These are phyloP conservation scores for Picea sitchensis DNA, from an alignment of 75 land plant genomes.

Conservation along the genomic window DNA sequence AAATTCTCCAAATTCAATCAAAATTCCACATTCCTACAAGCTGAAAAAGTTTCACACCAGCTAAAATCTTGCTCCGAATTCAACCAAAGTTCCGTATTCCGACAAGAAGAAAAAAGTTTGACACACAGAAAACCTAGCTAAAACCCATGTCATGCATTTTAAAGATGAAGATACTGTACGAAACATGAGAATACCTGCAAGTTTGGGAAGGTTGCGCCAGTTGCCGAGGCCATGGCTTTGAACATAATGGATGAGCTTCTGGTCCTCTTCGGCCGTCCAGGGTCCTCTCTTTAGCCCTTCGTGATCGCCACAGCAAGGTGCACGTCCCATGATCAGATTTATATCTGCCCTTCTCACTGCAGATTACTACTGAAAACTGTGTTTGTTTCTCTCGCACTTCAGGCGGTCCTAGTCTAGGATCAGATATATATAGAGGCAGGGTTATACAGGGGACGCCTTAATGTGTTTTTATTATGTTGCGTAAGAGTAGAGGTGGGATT, in stretches of 20 bases:
- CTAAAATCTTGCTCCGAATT: too few relatives aligned
- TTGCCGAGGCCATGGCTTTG: slow-evolving; percentile 1
- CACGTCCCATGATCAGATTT: slow-evolving; percentile 6
- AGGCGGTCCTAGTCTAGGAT: too few relatives aligned
- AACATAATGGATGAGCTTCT: slow-evolving; percentile 9
- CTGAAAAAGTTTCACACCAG: too few relatives aligned
- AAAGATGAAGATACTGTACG: background rate
- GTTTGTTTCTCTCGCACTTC: too few relatives aligned
- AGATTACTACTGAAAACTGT: too few relatives aligned
- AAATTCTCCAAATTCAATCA: too few relatives aligned
- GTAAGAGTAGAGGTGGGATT: too few relatives aligned
- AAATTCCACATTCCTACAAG: too few relatives aligned
- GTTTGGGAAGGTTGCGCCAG: slow-evolving; percentile 19
- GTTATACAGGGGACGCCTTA: too few relatives aligned
- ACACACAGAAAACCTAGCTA: background rate
- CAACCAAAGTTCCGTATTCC: background rate
- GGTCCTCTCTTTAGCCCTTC: slow-evolving; percentile 20
- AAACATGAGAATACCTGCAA: slow-evolving; percentile 12
- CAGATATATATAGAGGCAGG: too few relatives aligned
- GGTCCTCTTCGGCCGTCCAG: slow-evolving; percentile 22
- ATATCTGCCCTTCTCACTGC: too few relatives aligned
- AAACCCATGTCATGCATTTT: background rate
- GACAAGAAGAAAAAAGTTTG: background rate
- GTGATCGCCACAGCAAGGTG: slow-evolving; percentile 8
- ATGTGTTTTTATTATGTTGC: too few relatives aligned